These are phyloP conservation scores for Leccinum longicurvipes DNA, from an alignment of 768 basidiomycete genomes.

Conservation along the genomic window DNA sequence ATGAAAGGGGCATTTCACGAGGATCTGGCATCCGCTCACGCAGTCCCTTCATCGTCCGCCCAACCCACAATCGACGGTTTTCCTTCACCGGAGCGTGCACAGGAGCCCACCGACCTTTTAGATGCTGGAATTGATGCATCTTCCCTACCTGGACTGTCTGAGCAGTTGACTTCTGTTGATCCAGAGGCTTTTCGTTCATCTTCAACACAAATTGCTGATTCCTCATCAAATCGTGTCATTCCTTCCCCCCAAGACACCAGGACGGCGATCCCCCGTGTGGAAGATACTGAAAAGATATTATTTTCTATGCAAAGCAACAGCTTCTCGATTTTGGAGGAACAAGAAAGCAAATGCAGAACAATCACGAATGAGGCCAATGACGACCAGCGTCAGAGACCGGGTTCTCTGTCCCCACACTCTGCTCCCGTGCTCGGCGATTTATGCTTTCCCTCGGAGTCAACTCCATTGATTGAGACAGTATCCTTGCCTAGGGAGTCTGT, in stretches of 20 bases:
- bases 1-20: neutral
- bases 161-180: slow-evolving; percentile 3
- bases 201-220: slow-evolving; percentile 3
- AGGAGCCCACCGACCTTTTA: slow-evolving; percentile 3
- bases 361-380: neutral
- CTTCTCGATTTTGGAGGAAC: neutral
- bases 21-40: slow-evolving; percentile 1
- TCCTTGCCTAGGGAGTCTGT: slow-evolving; percentile 3
- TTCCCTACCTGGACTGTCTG: neutral
- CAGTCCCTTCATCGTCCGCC: slow-evolving; percentile 6
- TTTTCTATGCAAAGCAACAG: neutral
- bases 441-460: slow-evolving; percentile 24
- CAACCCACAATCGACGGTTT: slow-evolving; percentile 20
- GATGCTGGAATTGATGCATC: slow-evolving; percentile 4
- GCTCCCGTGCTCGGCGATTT: slow-evolving; percentile 39
- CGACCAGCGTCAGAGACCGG: slow-evolving; percentile 40
- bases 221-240: neutral
- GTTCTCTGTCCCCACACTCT: slow-evolving; percentile 62
- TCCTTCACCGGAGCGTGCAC: slow-evolving; percentile 19
- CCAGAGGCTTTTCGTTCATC: neutral
- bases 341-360: slow-evolving; percentile 36
- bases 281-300: neutral
- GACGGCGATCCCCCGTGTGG: neutral
- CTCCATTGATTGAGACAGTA: slow-evolving; percentile 15
- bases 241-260: neutral